These are phyloP conservation scores for Craterostigma plantagineum DNA, from an alignment of 257 asterid genomes.

Conservation along the genomic window DNA sequence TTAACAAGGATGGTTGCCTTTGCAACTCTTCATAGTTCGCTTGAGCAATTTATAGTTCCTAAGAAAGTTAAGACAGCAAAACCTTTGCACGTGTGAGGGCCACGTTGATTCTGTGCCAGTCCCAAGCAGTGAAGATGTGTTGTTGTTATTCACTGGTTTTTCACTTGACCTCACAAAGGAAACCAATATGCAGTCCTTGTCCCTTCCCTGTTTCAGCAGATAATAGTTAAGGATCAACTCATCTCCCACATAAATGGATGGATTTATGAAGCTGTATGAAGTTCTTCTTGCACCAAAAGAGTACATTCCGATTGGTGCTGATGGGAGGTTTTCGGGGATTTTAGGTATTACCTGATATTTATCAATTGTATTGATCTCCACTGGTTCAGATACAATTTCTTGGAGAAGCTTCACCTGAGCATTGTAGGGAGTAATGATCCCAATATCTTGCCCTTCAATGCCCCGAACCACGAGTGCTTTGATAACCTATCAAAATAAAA, in stretches of 20 bases:
- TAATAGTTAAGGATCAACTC: not conserved
- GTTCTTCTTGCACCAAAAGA: too few relatives aligned
- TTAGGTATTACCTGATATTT: constrained; percentile 76
- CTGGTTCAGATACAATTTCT: constrained; percentile 38
- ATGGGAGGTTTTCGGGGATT: too few relatives aligned
- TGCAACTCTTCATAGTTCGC: not conserved
- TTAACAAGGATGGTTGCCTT: too few relatives aligned
- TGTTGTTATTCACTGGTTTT: constrained; percentile 31
- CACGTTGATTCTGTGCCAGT: constrained; percentile 95
- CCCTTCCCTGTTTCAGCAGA: constrained; percentile 55
- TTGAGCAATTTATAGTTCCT: not conserved
- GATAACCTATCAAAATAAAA: constrained; percentile 17
- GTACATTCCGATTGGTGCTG: too few relatives aligned
- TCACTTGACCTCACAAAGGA: constrained; percentile 77
- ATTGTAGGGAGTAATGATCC: constrained; percentile 89
- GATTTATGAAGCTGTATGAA: not conserved
- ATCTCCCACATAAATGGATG: not conserved
- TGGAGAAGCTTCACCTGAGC: constrained; percentile 67
- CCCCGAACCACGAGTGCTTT: constrained; percentile 41
- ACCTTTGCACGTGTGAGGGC: constrained; percentile 99
- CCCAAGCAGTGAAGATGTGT: constrained; percentile 92
- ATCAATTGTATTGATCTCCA: constrained; percentile 91
- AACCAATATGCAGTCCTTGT: constrained; percentile 83
- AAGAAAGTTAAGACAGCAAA: constrained; percentile 1
- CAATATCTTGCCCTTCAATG: constrained; percentile 54